Conservation (phyloP, 225 moss, liverwort and hornwort species). For the Polytrichum formosum region DNA sequence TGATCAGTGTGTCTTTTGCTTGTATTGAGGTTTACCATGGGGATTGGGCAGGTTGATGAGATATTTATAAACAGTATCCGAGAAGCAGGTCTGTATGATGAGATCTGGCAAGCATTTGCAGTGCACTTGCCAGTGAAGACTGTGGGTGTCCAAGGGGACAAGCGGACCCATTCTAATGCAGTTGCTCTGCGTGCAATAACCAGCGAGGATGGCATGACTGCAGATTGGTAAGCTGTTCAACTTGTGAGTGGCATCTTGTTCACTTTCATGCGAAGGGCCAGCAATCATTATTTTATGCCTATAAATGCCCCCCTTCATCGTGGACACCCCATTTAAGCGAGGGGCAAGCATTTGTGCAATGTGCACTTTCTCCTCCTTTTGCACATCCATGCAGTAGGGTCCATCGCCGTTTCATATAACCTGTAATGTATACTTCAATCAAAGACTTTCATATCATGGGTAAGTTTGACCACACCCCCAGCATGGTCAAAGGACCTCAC, state of each 20-base stretch:
- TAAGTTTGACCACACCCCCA: too few species aligned
- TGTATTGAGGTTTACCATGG: conserved; percentile 12
- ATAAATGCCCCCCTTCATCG: too few species aligned
- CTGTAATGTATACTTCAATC: too few species aligned
- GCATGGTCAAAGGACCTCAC: too few species aligned
- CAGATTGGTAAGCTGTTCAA: conserved; percentile 57
- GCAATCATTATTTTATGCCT: too few species aligned
- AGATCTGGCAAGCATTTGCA: conserved; percentile 95
- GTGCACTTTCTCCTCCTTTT: neutral
- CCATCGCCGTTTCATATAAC: too few species aligned
- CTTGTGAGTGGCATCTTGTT: neutral
- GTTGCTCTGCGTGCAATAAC: conserved; percentile 82
- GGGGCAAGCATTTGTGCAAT: neutral
- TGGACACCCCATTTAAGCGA: too few species aligned
- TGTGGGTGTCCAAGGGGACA: conserved; percentile 88
- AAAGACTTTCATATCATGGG: too few species aligned
- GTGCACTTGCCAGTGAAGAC: conserved; percentile 86
- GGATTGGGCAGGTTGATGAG: conserved; percentile 59
- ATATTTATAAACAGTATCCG: conserved; percentile 74
- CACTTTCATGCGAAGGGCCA: too few species aligned
- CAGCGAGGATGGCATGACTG: conserved; percentile 94
- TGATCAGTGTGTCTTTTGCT: neutral
- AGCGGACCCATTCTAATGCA: conserved; percentile 76
- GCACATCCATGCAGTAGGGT: neutral
- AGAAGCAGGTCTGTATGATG: conserved; percentile 79